Conservation (phyloP, 1,284 basidiomycete genomes). For the Malassezia sympodialis region DNA sequence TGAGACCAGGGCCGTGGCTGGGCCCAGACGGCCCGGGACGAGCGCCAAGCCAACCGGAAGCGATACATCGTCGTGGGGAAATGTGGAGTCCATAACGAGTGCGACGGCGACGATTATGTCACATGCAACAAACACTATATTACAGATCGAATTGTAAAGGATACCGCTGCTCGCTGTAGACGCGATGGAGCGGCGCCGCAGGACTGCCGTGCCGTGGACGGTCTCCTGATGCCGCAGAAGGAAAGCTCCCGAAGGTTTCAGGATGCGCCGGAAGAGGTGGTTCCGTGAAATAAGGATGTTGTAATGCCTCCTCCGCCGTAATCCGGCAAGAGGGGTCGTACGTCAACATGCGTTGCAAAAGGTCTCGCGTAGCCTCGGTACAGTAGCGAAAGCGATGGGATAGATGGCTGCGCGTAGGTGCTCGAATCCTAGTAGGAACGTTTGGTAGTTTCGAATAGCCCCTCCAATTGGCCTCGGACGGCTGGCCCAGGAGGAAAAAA, state of each 20-base stretch:
- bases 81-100: neutral
- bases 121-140: constrained; percentile 1
- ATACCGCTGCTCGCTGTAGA: constrained; percentile 11
- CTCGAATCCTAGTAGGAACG: constrained; percentile 55
- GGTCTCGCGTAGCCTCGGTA: constrained; percentile 65
- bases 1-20: neutral
- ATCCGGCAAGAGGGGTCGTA: constrained; percentile 82
- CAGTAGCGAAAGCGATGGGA: constrained; percentile 57
- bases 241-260: constrained; percentile 92
- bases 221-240: constrained; percentile 91
- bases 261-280: constrained; percentile 90
- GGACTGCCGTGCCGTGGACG: constrained; percentile 48
- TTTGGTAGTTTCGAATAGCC: constrained; percentile 68
- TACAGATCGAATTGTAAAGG: constrained; percentile 19
- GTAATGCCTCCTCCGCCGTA: constrained; percentile 72
- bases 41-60: neutral
- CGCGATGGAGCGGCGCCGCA: constrained; percentile 2
- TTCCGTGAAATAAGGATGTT: constrained; percentile 87
- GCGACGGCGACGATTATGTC: neutral
- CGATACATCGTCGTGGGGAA: neutral
- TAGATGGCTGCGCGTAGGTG: neutral
- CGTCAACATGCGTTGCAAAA: constrained; percentile 69
- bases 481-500: constrained; percentile 80
- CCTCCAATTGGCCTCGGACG: constrained; percentile 76
- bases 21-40: neutral